These are phyloP conservation scores for Gynochthodes officinalis DNA, from an alignment of 257 asterid species.

Conservation along the genomic window DNA sequence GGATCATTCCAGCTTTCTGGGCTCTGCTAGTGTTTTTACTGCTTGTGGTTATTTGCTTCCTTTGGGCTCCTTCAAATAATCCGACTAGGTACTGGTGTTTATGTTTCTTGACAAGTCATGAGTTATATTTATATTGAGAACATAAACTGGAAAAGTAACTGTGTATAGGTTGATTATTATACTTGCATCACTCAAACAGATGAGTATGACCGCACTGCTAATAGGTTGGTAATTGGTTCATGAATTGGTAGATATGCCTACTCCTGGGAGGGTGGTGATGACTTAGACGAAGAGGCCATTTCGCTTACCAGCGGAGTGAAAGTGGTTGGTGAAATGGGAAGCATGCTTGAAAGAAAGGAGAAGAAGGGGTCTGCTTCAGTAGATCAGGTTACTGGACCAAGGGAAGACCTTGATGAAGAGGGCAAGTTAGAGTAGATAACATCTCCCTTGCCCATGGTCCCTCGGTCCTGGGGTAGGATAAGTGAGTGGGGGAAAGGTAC, in stretches of 20 bases:
- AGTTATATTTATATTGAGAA: not conserved
- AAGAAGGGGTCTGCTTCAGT: conserved; percentile 20
- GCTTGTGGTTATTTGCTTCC: conserved; percentile 33
- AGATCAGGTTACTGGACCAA: conserved; percentile 15
- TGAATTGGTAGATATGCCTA: conserved; percentile 29
- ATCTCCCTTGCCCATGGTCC: no score
- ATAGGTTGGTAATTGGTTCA: not conserved
- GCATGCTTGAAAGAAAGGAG: conserved; percentile 36
- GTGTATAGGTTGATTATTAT: not conserved
- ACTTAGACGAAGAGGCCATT: conserved; percentile 37
- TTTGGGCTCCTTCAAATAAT: conserved; percentile 42
- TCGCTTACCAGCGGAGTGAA: conserved; percentile 35
- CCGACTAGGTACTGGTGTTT: conserved; percentile 30
- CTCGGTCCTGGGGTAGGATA: no score
- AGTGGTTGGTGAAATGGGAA: conserved; percentile 25
- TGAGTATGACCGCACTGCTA: not conserved
- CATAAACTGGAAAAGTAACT: not conserved
- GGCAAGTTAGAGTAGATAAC: conserved; percentile 31
- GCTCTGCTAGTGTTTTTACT: conserved; percentile 29
- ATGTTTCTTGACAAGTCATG: not conserved
- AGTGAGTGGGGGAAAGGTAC: no score
- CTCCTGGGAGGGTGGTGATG: conserved; percentile 31
- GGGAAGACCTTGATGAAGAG: conserved; percentile 34
- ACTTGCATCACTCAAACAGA: not conserved
- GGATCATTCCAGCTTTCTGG: conserved; percentile 52